phyloP scores from a whole-genome alignment of 495 filamentous ascomycete genomes.

The Cryomyces antarcticus region DNA sequence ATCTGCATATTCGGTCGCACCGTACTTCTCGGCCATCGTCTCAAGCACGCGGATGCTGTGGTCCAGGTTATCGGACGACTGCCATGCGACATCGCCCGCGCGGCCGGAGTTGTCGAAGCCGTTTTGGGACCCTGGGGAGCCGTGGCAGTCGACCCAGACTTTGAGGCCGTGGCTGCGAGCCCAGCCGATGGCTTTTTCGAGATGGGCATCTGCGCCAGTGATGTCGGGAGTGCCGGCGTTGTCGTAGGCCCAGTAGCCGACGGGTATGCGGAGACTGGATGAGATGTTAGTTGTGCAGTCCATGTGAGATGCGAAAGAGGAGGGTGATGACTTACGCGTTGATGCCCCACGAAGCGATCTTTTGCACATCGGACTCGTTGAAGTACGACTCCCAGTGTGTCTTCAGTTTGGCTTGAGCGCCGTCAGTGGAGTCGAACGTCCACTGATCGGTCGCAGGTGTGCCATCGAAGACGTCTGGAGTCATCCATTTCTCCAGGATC shows the following conservation, averaged over 20 bases:
- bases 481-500: conserved; percentile 29
- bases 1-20: conserved; percentile 15
- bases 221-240: conserved; percentile 46
- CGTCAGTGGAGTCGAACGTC: conserved; percentile 16
- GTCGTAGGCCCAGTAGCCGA: conserved; percentile 57
- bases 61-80: conserved; percentile 14
- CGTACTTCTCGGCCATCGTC: conserved; percentile 20
- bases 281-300: background rate
- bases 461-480: conserved; percentile 24
- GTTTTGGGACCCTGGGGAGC: conserved; percentile 25
- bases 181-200: conserved; percentile 50
- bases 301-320: background rate
- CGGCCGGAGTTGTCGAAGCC: conserved; percentile 22
- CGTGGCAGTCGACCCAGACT: conserved; percentile 51
- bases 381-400: conserved; percentile 33
- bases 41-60: conserved; percentile 18
- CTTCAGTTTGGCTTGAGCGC: conserved; percentile 13
- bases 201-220: conserved; percentile 44
- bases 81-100: conserved; percentile 16
- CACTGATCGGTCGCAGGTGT: conserved; percentile 18
- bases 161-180: conserved; percentile 39
- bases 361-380: conserved; percentile 41
- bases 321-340: conserved; percentile 26
- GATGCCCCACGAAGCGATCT: conserved; percentile 43
- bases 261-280: conserved; percentile 59